Base-by-base conservation (phyloP, 2,329 filamentous ascomycete species). In the Cordyceps farinosa region DNA sequence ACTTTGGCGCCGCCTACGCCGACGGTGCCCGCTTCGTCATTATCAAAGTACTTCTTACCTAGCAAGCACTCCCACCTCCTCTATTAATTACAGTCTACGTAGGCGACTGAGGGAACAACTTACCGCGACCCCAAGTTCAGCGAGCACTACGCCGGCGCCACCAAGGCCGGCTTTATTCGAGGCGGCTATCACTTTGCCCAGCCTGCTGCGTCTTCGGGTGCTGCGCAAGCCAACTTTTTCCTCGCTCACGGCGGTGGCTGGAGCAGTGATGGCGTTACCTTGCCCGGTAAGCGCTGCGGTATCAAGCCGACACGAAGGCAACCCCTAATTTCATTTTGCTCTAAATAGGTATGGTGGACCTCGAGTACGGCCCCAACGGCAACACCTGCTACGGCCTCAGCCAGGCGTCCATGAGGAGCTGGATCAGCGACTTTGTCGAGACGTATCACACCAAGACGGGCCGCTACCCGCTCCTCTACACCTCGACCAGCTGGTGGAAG, bases 41-140 rank as follows among this genome's bases (percentile, higher is more conserved):
- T 58, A 79, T 79, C 71, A 80, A 79, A 73, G 78, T 75, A 9
- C 9, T 5, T 34, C 5, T 9, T 34, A 9, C 9, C 34, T 9
- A 9, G 5, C 34, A 34, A 34, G 22, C 22, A 22, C 34, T 9
- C 34, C 34, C 34, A 5, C 34, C 9, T 34, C 34, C 34, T 17
- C 42, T 44, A 22, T 22, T 22, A 22, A 22, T 22, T 22, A 22
- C 22, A 22, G 22, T 36, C n/a, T 27, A 27, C 29, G 10, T 54
- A 83, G 80, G 81, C 82, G 8, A 84, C 82, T 7, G 80, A 84
- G 67, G 80, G 82, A n/a, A 80, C 79, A 22, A 74, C 68, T 27
- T 82, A 78, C 69, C 76, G 68, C 40, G 77, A 80, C 66, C 70
- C 74, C 29, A 66, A 58, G 27, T 85, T 85, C 74, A 77, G 74